phyloP scores from a whole-genome alignment of 495 filamentous ascomycete genomes.

The Choiromyces venosus region DNA sequence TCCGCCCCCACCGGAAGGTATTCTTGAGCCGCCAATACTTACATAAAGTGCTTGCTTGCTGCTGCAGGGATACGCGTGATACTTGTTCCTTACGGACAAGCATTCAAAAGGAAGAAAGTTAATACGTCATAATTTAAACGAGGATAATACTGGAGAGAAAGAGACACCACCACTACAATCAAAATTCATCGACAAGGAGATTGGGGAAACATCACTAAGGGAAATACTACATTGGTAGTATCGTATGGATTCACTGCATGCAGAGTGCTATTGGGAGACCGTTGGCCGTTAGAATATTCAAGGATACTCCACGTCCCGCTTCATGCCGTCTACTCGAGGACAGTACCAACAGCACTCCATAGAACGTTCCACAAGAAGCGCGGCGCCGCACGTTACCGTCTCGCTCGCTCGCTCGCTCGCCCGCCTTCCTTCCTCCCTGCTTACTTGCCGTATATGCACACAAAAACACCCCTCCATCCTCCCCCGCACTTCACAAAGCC shows the following conservation, averaged over 20 bases:
- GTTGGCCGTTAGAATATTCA: not conserved
- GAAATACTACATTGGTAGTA: too few relatives aligned
- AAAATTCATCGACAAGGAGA: not conserved
- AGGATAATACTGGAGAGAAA: not conserved
- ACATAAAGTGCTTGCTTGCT: not conserved
- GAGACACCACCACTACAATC: not conserved
- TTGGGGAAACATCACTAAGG: too few relatives aligned
- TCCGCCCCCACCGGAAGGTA: not conserved
- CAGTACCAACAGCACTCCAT: not conserved
- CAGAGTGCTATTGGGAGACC: not conserved
- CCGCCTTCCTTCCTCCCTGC: too few relatives aligned
- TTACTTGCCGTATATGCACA: too few relatives aligned
- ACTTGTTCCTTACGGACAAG: not conserved
- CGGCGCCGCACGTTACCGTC: too few relatives aligned
- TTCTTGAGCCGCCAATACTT: not conserved
- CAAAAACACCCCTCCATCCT: not conserved
- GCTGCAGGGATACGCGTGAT: not conserved
- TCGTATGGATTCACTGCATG: too few relatives aligned
- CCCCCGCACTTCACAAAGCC: not conserved
- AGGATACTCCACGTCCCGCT: too few relatives aligned
- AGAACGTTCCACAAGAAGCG: not conserved
- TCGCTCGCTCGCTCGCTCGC: too few relatives aligned
- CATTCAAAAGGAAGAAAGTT: not conserved
- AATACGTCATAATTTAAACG: not conserved
- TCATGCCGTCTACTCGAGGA: not conserved